phyloP scores from a whole-genome alignment of 2,329 filamentous ascomycete species.

The Pseudogymnoascus sp. region DNA sequence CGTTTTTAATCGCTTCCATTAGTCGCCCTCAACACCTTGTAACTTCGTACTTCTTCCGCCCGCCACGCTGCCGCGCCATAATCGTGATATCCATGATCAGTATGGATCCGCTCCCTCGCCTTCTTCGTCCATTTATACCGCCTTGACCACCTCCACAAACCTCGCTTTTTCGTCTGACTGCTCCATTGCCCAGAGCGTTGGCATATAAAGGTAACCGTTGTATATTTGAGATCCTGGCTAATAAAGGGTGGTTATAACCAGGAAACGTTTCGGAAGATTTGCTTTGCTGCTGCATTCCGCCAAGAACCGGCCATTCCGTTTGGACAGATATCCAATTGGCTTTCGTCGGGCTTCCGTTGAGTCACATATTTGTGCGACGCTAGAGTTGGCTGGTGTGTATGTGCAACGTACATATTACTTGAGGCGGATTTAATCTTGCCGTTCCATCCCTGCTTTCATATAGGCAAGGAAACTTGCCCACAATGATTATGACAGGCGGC shows the following conservation, averaged over 20 bases:
- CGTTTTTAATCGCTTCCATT: neutral
- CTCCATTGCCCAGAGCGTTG: constrained; percentile 1
- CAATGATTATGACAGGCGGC: neutral
- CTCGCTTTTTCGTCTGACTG: neutral
- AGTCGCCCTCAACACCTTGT: constrained; percentile 9
- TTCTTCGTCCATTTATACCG: neutral
- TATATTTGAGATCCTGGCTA: neutral
- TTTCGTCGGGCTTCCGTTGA: neutral
- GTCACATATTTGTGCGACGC: neutral
- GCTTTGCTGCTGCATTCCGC: neutral
- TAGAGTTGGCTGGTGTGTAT: neutral
- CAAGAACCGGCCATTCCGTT: neutral
- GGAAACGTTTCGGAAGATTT: neutral
- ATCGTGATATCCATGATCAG: constrained; percentile 1
- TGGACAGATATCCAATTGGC: neutral
- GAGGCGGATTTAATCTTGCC: neutral
- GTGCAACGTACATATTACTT: neutral
- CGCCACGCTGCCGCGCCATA: constrained; percentile 4
- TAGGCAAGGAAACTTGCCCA: neutral
- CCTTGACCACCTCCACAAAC: neutral
- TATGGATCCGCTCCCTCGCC: constrained; percentile 4
- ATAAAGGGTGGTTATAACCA: neutral
- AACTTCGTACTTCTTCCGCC: constrained; percentile 6
- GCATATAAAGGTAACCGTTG: neutral
- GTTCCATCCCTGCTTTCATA: neutral